Conservation (phyloP, 306 rosid genomes). For the Cicer judaicum region DNA sequence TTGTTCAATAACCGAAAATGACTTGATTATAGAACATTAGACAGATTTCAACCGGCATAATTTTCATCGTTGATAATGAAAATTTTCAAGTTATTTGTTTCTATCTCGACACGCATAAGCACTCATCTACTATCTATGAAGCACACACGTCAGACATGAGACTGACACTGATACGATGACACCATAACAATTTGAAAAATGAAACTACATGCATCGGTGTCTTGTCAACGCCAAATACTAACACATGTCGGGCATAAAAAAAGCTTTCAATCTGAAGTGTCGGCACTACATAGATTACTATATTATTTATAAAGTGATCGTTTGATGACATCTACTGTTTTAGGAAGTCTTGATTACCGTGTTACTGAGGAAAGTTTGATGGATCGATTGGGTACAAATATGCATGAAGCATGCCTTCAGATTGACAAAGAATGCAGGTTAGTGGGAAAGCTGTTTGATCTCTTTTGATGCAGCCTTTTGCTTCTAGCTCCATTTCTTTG, state of each 20-base stretch:
- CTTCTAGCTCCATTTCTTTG: constrained; percentile 34
- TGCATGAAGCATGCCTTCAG: constrained; percentile 71
- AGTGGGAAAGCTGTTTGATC: not conserved
- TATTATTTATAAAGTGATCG: constrained; percentile 4
- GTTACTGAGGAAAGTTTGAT: constrained; percentile 72
- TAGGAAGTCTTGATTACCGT: constrained; percentile 52
- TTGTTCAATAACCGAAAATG: constrained; percentile 3
- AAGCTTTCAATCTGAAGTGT: too few species aligned
- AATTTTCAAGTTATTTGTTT: not conserved
- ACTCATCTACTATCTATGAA: not conserved
- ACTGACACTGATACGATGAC: too few species aligned
- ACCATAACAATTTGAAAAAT: too few species aligned
- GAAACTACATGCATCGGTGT: too few species aligned
- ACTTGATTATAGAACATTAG: not conserved
- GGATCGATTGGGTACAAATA: constrained; percentile 65
- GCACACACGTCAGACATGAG: too few species aligned
- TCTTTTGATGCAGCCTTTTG: not conserved
- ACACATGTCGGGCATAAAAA: too few species aligned
- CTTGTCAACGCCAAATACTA: too few species aligned
- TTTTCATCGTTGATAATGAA: constrained; percentile 6
- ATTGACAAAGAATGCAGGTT: constrained; percentile 77
- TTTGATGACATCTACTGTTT: constrained; percentile 20
- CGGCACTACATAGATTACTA: not conserved
- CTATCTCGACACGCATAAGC: constrained; percentile 8
- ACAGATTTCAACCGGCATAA: constrained; percentile 3